Evolutionary conservation across 192 early-diverging fungal genomes (phyloP), one percentile per base, ranked within the genome.

Genomic region (Spinellus fusiger): DNA sequence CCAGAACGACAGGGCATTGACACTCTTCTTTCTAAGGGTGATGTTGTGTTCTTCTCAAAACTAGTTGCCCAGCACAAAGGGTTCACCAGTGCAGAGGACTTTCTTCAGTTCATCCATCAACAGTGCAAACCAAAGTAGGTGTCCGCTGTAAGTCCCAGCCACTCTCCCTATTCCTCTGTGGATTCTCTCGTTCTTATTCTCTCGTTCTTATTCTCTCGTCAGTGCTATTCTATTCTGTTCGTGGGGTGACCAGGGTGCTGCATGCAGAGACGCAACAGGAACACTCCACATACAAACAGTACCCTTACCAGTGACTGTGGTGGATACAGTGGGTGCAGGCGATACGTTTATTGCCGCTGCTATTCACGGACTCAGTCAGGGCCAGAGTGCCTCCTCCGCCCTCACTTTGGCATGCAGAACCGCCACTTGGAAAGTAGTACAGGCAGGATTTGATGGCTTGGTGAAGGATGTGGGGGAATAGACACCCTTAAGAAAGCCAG

Each of bases 1-100:
- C 80, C 78, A 1, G 78, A 83, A 52, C 65, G 86, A 25, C 74
- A 70, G 40, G 76, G 76, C n/a, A 77, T 88, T 37, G 80, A 83
- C 35, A 54, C 37, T 13, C 65, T 88, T n/a, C 62, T 87, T 25
- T 55, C 72, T 31, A 71, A 71, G 56, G 81, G 75, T 15, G 84
- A 88, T 62, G 71, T 88, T 8, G 56, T 80, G 26, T 86, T 88
- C 53, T 88, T 88, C 54, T 84, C 82, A 5, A 81, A 79, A 59
- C 53, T 80, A 8, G 86, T 80, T 62, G 86, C 80, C n/a, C 77
- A 84, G 49, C 77, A 73, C 4, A 65, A 76, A 31, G 83, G 80
- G 4, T 87, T 78, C 52, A 70, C 77, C 44, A 58, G 73, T 38
- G 70, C 84, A 35, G 9, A 31, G 1, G 34, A 50, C 8, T 73